Base-by-base conservation (phyloP, 306 rosid genomes). In the Cicer cuneatum region DNA sequence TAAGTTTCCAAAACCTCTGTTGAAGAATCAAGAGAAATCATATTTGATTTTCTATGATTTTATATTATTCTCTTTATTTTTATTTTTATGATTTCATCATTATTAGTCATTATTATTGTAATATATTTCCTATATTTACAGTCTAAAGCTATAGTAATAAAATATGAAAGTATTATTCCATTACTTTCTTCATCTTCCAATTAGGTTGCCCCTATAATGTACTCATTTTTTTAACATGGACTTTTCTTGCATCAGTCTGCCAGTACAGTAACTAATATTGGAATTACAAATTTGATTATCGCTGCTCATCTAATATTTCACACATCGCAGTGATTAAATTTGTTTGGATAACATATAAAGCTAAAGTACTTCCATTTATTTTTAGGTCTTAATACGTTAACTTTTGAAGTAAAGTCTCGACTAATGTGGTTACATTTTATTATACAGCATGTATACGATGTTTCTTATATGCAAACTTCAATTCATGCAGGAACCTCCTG, bases 401-500 rank as follows among this genome's bases (percentile, higher is more conserved):
- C 62, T 41, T 59, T 41, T 48, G 51, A 65, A 41, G 52, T 45
- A 1, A 65, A 48, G 24, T 52, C 51, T 82, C 40, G 10, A 51
- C 12, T 58, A 24, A 72, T 33, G 35, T 16, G 52, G 59, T 2
- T 59, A 66, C 11, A 45, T 62, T 69, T 67, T 73, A 13, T 53
- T 19, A 53, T 24, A 7, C 64, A 40, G 15, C 70, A 19, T 37
- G 71, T 49, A 48, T 53, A 47, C 35, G 77, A 74, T 62, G 38
- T 63, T 77, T 5, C 69, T 48, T 5, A 42, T 62, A 61, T 21
- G 51, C 42, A 68, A 60, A 69, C 79, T n/a, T 83, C 49, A 74
- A 59, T 70, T 85, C 73, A 41, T 69, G 74, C 89, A 94, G 99
- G 99, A 94, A 63, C 96, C 99, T 78, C 99, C 99, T 37, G 89